Evolutionary conservation across 352 stramenopile genomes (phyloP).

Genomic region (Detonula confervacea): DNA sequence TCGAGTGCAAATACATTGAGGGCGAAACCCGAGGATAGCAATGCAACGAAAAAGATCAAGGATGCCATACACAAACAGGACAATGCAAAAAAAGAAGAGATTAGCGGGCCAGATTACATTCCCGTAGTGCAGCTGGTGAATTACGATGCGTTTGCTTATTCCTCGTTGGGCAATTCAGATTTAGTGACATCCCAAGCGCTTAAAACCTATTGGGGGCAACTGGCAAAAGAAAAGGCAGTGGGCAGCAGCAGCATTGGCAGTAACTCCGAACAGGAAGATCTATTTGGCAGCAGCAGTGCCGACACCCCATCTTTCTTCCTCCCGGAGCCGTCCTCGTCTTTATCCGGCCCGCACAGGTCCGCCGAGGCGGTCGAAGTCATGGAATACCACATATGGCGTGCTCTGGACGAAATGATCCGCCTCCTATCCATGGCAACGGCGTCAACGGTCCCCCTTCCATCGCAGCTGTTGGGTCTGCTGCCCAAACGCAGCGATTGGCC

Average conservation of each 20-base stretch:
- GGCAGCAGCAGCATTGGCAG: no score
- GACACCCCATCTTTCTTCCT: conserved; percentile 11
- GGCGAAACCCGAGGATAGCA: conserved; percentile 13
- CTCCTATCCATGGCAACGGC: conserved; percentile 28
- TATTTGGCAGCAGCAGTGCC: conserved; percentile 5
- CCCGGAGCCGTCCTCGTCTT: not conserved
- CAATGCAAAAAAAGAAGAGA: conserved; percentile 11
- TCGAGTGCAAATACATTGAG: not conserved
- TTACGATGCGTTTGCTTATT: conserved; percentile 37
- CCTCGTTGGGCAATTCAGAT: conserved; percentile 15
- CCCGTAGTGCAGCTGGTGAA: conserved; percentile 28
- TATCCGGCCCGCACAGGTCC: not conserved
- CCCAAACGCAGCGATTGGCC: conserved; percentile 49
- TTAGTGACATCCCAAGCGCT: conserved; percentile 30
- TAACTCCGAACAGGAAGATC: conserved; percentile 6
- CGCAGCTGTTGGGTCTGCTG: conserved; percentile 50
- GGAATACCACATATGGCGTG: conserved; percentile 49
- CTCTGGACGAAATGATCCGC: conserved; percentile 45
- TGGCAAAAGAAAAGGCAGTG: conserved; percentile 9
- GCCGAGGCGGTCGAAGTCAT: conserved; percentile 32
- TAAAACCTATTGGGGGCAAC: conserved; percentile 31
- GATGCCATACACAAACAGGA: conserved; percentile 12
- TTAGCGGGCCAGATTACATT: conserved; percentile 22
- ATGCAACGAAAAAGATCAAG: conserved; percentile 16
- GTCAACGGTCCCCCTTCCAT: conserved; percentile 33